A percentile compares a stretch with the other conserved stretches of the same genome.
These are phyloP conservation scores for Acer campestre DNA, from an alignment of 345 rosid species.

Conservation along the genomic window DNA sequence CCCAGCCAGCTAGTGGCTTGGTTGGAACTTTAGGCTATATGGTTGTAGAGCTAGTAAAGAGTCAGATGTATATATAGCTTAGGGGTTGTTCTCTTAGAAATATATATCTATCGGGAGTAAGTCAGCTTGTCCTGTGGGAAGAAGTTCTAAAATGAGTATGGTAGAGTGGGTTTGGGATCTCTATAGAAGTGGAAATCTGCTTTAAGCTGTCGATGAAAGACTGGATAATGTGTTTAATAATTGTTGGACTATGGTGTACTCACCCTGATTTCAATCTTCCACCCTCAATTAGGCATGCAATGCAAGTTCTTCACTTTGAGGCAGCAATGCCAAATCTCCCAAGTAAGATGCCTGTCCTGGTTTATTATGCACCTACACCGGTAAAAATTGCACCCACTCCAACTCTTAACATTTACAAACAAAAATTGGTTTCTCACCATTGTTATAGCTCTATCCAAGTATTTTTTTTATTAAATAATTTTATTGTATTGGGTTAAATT, in stretches of 20 bases:
- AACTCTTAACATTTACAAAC: no score
- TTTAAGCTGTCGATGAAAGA: background rate
- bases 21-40: no score
- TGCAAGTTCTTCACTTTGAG: slow-evolving; percentile 27
- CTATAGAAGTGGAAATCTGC: slow-evolving; percentile 12
- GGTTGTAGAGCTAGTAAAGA: no score
- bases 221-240: background rate
- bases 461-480: no score
- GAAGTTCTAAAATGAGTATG: background rate
- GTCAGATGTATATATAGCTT: no score
- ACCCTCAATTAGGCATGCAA: slow-evolving; percentile 19
- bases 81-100: slow-evolving; percentile 17
- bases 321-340: slow-evolving; percentile 18
- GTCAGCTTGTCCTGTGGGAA: background rate
- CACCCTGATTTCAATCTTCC: background rate
- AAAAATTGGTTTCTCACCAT: no score
- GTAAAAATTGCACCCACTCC: no score
- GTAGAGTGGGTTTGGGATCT: slow-evolving; percentile 32
- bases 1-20: no score
- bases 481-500: no score
- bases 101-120: slow-evolving; percentile 21
- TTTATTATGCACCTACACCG: background rate
- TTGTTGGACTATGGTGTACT: background rate
- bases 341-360: slow-evolving; percentile 26
- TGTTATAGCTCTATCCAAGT: no score